Conservation (phyloP, 129 eudicot genomes). For the Artemisia tridentata region DNA sequence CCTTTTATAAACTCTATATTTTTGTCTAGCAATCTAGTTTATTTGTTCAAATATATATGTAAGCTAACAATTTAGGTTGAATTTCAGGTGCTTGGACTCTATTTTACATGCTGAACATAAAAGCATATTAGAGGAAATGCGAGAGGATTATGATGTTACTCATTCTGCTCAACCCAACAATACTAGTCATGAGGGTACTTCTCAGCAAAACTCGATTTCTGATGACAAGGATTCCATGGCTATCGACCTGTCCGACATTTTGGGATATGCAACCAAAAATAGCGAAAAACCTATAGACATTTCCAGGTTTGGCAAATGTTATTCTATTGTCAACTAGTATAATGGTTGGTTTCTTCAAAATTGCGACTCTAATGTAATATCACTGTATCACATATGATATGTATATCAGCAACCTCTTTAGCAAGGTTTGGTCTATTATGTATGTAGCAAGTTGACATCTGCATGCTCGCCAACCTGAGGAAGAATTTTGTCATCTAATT, state of each 20-base stretch:
- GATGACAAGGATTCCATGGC: slow-evolving; percentile 21
- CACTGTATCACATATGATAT: not conserved
- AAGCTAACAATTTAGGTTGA: not conserved
- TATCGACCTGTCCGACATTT: slow-evolving; percentile 34
- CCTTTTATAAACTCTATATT: too few relatives aligned
- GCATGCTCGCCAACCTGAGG: too few relatives aligned
- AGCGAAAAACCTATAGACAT: slow-evolving; percentile 21
- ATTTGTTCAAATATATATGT: too few relatives aligned
- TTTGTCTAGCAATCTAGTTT: too few relatives aligned
- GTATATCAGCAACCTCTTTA: not conserved
- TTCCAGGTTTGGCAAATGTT: slow-evolving; percentile 43
- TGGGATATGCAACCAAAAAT: slow-evolving; percentile 33
- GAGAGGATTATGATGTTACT: slow-evolving; percentile 65
- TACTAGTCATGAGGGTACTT: slow-evolving; percentile 10
- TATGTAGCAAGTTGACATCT: too few relatives aligned
- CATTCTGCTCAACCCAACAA: slow-evolving; percentile 32
- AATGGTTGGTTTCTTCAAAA: not conserved
- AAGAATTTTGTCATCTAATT: too few relatives aligned
- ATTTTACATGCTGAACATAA: slow-evolving; percentile 97
- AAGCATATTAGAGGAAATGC: slow-evolving; percentile 81
- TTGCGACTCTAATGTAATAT: too few relatives aligned
- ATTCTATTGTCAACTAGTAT: not conserved
- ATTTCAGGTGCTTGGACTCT: slow-evolving; percentile 81
- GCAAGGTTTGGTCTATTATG: not conserved
- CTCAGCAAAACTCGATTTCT: slow-evolving; percentile 14